Evolutionary conservation across 2,329 filamentous ascomycete species (phyloP).

Genomic region (Nemania sp.): DNA sequence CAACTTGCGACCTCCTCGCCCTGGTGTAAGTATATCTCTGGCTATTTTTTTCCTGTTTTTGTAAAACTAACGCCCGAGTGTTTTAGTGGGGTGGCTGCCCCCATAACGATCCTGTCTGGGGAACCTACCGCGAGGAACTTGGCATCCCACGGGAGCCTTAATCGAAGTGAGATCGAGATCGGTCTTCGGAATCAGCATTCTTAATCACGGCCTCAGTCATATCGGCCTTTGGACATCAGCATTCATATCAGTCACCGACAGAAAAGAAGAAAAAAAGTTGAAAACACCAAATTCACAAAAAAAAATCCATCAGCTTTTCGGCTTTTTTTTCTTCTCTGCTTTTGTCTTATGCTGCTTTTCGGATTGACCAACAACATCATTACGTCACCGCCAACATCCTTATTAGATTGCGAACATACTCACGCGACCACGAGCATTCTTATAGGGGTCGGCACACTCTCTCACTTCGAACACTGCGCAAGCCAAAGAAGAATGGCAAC

Average conservation of each 20-base stretch:
- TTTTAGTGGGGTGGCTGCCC: neutral
- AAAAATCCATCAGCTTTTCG: neutral
- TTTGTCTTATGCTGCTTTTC: neutral
- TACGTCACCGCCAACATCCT: neutral
- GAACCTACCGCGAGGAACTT: neutral
- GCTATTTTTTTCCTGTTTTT: no score
- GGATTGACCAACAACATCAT: neutral
- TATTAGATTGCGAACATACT: neutral
- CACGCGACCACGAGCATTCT: neutral
- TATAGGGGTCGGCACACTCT: neutral
- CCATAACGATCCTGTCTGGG: neutral
- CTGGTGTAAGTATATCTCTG: no score
- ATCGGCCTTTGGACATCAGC: neutral
- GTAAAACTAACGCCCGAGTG: no score
- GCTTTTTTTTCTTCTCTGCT: neutral
- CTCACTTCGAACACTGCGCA: neutral
- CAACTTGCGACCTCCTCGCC: neutral
- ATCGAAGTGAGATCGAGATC: neutral
- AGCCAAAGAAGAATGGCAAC: no score
- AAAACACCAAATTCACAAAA: neutral
- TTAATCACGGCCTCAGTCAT: neutral
- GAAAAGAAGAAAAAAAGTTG: neutral
- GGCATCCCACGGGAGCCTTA: neutral
- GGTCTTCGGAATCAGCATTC: neutral
- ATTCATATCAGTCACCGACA: neutral